Conservation (phyloP, 495 filamentous ascomycete genomes). For the Hypoxylon fuscum region DNA sequence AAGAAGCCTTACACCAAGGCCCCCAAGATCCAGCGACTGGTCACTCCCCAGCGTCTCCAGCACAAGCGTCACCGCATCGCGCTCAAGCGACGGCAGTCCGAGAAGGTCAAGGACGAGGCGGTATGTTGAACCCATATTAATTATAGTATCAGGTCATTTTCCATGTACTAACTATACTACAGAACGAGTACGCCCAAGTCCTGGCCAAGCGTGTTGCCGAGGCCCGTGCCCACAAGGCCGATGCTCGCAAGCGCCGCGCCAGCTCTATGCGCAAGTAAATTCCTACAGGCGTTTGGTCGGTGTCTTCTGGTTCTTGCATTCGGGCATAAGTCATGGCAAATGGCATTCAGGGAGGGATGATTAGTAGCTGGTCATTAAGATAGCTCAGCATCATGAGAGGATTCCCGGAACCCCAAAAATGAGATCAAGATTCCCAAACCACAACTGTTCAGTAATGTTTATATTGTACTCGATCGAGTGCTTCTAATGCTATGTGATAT, state of each 20-base stretch:
- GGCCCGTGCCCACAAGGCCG: constrained; percentile 88
- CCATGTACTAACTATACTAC: constrained; percentile 47
- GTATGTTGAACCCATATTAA: constrained; percentile 66
- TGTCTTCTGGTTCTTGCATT: constrained; percentile 51
- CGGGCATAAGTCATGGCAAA: constrained; percentile 45
- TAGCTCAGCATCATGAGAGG: constrained; percentile 41
- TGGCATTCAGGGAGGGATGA: constrained; percentile 39
- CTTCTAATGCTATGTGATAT: constrained; percentile 26
- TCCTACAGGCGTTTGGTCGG: constrained; percentile 54
- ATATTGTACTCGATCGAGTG: constrained; percentile 3
- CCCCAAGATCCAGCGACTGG: constrained; percentile 97
- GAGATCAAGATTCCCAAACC: constrained; percentile 44
- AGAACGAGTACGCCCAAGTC: constrained; percentile 93
- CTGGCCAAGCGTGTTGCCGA: constrained; percentile 94
- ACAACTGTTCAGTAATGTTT: constrained; percentile 7
- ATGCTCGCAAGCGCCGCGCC: constrained; percentile 92
- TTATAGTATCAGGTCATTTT: neutral
- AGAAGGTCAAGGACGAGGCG: constrained; percentile 96
- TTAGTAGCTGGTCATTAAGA: constrained; percentile 35
- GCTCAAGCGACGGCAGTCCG: constrained; percentile 95
- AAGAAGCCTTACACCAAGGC: constrained; percentile 99
- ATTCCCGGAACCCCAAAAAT: constrained; percentile 44
- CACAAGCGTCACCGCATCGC: constrained; percentile 98
- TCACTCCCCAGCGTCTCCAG: constrained; percentile 99
- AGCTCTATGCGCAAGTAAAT: constrained; percentile 93